phyloP scores from a whole-genome alignment of 179 eudicot species.

The Beta corolliflora region DNA sequence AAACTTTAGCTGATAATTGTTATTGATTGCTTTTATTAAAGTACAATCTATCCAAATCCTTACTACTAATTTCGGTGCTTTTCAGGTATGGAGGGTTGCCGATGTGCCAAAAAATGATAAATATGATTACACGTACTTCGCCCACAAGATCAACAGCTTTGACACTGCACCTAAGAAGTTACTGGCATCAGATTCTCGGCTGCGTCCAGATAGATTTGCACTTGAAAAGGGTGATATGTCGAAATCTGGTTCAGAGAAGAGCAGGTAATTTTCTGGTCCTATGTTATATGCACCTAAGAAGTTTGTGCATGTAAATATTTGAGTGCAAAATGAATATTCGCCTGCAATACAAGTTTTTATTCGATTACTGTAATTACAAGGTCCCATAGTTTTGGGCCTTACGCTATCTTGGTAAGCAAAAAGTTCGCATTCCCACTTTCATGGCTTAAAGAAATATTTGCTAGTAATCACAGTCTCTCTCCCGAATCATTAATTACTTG shows the following conservation, averaged over 20 bases:
- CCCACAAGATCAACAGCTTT: constrained; percentile 92
- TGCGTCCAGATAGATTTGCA: constrained; percentile 95
- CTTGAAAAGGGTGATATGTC: constrained; percentile 93
- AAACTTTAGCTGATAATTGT: not conserved
- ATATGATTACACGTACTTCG: constrained; percentile 83
- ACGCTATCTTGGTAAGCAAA: not conserved
- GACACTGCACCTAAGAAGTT: constrained; percentile 94
- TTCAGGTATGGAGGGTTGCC: constrained; percentile 91
- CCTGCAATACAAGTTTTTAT: not conserved
- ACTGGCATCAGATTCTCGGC: constrained; percentile 90
- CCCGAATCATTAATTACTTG: too few relatives aligned
- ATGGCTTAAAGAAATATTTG: not conserved
- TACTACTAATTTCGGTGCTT: not conserved
- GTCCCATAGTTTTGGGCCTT: not conserved
- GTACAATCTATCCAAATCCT: not conserved
- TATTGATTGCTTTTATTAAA: not conserved
- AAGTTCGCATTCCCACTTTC: not conserved
- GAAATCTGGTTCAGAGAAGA: constrained; percentile 87
- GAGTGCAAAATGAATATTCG: not conserved
- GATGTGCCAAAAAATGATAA: constrained; percentile 76
- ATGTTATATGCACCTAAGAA: not conserved
- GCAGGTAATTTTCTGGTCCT: constrained; percentile 53
- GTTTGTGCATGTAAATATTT: not conserved
- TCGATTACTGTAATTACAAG: not conserved
- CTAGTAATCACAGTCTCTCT: not conserved